Percentiles rank a stretch among this genome's conserved stretches.
These are phyloP conservation scores for Hibiscus mutabilis DNA, from an alignment of 345 rosid species.

Conservation along the genomic window DNA sequence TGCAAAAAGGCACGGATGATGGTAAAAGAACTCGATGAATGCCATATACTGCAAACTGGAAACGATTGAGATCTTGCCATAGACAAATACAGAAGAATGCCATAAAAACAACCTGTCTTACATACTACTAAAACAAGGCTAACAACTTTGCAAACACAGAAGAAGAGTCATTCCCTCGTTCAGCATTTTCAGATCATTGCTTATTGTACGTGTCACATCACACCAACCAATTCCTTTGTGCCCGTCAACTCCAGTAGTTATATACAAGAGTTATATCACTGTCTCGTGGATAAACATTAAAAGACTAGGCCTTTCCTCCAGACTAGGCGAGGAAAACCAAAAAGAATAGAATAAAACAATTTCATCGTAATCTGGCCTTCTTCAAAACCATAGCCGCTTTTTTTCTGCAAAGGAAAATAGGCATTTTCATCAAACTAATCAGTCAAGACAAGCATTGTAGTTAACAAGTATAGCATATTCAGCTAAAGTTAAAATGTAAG, in stretches of 20 bases:
- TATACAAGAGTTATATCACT: neutral
- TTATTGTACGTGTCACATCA: neutral
- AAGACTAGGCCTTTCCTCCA: neutral
- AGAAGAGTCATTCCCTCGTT: neutral
- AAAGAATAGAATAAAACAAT: constrained; percentile 66
- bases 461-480: neutral
- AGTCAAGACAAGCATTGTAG: neutral
- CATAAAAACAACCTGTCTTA: neutral
- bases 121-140: neutral
- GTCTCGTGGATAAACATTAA: neutral
- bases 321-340: constrained; percentile 67
- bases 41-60: neutral
- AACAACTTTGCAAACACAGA: neutral
- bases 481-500: neutral
- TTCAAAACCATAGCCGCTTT: constrained; percentile 90
- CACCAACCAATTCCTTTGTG: neutral
- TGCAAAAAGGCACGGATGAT: too few species aligned
- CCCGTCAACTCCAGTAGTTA: neutral
- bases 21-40: too few species aligned
- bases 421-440: neutral
- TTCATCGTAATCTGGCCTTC: constrained; percentile 52
- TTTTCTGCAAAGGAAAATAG: constrained; percentile 53
- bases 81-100: neutral
- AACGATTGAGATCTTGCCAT: neutral
- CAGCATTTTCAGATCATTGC: too few species aligned